phyloP scores from a whole-genome alignment of 225 moss, liverwort and hornwort genomes.

The Pseudoscleropodium purum region DNA sequence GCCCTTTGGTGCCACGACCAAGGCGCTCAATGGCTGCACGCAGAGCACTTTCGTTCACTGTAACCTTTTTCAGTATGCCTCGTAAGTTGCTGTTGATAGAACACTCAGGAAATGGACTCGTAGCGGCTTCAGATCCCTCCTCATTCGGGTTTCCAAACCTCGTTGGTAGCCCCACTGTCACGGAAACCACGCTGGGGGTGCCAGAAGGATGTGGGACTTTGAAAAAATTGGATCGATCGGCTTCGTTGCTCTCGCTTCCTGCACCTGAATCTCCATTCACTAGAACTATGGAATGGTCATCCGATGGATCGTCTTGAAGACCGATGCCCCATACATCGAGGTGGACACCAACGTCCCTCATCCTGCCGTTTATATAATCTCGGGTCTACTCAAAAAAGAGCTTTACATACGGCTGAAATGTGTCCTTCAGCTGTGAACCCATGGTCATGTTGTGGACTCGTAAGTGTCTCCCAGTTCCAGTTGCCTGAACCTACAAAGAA shows the following conservation, averaged over 20 bases:
- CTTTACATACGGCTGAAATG: background rate
- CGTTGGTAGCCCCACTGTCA: conserved; percentile 24
- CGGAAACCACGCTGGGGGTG: background rate
- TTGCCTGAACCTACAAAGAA: background rate
- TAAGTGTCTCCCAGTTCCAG: background rate
- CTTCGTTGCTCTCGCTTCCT: background rate
- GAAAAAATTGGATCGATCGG: background rate
- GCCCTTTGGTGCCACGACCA: conserved; percentile 22
- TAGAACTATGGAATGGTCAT: background rate
- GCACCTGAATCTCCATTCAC: background rate
- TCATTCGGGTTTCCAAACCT: conserved; percentile 19
- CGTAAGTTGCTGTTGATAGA: background rate
- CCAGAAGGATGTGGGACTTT: background rate
- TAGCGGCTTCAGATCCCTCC: background rate
- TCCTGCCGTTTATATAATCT: background rate
- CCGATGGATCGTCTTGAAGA: background rate
- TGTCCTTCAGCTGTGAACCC: background rate
- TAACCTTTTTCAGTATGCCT: conserved; percentile 14
- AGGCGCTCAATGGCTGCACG: conserved; percentile 15
- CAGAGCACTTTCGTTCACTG: conserved; percentile 14
- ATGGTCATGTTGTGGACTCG: background rate
- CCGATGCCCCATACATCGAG: background rate
- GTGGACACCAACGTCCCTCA: conserved; percentile 1
- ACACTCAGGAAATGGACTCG: background rate
- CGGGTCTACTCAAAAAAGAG: background rate